Base-by-base conservation (phyloP, 331 rosid genomes). In the Rhamnella rubrinervis region DNA sequence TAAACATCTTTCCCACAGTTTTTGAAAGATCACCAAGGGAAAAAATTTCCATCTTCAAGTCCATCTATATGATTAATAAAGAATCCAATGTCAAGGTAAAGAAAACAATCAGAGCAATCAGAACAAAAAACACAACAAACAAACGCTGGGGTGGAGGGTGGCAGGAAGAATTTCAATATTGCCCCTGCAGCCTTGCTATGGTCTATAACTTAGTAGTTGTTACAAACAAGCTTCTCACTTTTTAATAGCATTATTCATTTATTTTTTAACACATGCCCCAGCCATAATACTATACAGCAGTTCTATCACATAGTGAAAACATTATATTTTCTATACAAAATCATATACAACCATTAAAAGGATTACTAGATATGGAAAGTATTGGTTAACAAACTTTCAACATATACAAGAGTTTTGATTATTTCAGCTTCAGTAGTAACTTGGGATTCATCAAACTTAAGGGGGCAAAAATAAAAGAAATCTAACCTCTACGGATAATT, bases 31-130 rank as follows among this genome's bases (percentile, higher is more conserved):
- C 98, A 56, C 97, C 98, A 58, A 93, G 84, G 71, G 98, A 93
- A 85, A 88, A 93, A 72, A 93, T 88, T 80, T 93, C 98, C 92
- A 88, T 68, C 81, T 90, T 93, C 91, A 93, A 82, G 88, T 93
- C 98, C 98, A 93, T 88, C 98, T 93, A 75, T 79, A 80, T 65
- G 70, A 80, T 83, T 50, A 79, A 75, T 63, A 79, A 75, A 52
- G 56, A 70, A 25, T 73, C 37, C 75, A 72, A 55, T 55, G 35
- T 77, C 81, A 77, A 55, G 61, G 60, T 67, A 57, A 46, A 67
- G 52, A 47, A n/a, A 73, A 76, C 49, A 80, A 56, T 75, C 50
- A 56, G 65, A 56, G 39, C 26, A 60, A 59, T 72, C 50, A 71
- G 70, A 31, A 35, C 4, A 13, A 13, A 35, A 55, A 70, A 12